Percentiles rank a stretch among this genome's conserved stretches.
phyloP scores from a whole-genome alignment of 768 basidiomycete genomes.

The Amanita rimosa region DNA sequence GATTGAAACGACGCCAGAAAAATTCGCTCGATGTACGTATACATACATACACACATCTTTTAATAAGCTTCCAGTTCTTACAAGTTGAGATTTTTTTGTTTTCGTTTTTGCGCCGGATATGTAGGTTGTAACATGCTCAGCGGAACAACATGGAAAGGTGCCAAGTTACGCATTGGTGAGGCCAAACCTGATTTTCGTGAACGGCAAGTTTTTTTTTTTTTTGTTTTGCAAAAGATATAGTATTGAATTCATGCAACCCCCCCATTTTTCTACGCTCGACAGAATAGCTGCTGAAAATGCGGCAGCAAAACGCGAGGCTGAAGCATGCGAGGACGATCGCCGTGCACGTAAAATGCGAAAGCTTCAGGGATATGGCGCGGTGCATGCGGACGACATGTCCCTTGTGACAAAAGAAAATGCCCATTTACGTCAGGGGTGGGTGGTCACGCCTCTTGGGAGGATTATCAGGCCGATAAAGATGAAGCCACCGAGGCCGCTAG shows the following conservation, averaged over 20 bases:
- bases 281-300: slow-evolving; percentile 19
- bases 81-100: too few species aligned
- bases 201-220: slow-evolving; percentile 33
- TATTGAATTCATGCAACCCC: too few species aligned
- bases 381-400: slow-evolving; percentile 52
- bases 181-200: slow-evolving; percentile 68
- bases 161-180: slow-evolving; percentile 72
- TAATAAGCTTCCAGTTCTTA: too few species aligned
- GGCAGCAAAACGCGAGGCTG: slow-evolving; percentile 16
- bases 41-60: too few species aligned
- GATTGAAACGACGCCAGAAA: slow-evolving; percentile 46
- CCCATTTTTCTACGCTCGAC: not conserved
- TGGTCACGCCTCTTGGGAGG: slow-evolving; percentile 53
- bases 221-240: too few species aligned
- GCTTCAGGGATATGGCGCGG: not conserved
- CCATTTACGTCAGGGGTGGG: slow-evolving; percentile 48
- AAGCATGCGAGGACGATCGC: slow-evolving; percentile 29
- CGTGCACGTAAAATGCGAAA: slow-evolving; percentile 20
- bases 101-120: not conserved
- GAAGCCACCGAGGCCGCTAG: slow-evolving; percentile 54
- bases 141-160: slow-evolving; percentile 82
- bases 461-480: slow-evolving; percentile 58
- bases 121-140: slow-evolving; percentile 69
- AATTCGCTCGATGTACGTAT: slow-evolving; percentile 54
- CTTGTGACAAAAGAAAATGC: slow-evolving; percentile 50